Evolutionary conservation across 306 rosid species (phyloP).

Genomic region (Lathyrus oleraceus): DNA sequence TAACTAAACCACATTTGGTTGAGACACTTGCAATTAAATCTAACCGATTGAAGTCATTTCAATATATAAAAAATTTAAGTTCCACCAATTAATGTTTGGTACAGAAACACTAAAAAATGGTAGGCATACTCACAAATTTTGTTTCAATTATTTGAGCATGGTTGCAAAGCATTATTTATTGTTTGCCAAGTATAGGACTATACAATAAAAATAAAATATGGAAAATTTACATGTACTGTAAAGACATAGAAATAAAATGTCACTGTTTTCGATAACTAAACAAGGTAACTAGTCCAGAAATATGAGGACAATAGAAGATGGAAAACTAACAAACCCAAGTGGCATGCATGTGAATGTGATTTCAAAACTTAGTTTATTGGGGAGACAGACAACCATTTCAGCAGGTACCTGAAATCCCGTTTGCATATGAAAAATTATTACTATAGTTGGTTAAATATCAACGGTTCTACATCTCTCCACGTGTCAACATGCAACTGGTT

Average conservation of each 20-base stretch:
- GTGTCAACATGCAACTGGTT: constrained; percentile 33
- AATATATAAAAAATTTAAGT: not conserved
- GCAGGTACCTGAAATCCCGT: constrained; percentile 45
- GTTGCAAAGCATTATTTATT: constrained; percentile 28
- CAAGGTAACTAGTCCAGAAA: constrained; percentile 30
- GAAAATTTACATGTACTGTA: constrained; percentile 9
- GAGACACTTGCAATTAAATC: not conserved
- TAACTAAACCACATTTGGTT: too few relatives aligned
- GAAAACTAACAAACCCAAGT: constrained; percentile 40
- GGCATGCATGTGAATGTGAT: constrained; percentile 55
- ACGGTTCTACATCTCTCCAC: constrained; percentile 41
- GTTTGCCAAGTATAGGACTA: constrained; percentile 13
- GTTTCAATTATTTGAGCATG: constrained; percentile 37
- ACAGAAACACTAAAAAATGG: not conserved
- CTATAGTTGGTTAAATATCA: constrained; percentile 36
- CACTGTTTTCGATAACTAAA: constrained; percentile 38
- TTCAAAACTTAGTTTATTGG: constrained; percentile 19
- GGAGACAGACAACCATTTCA: constrained; percentile 45
- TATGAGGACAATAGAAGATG: constrained; percentile 44
- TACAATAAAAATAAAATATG: not conserved
- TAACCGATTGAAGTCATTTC: not conserved
- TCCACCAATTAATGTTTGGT: not conserved
- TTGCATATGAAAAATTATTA: constrained; percentile 33
- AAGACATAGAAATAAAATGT: constrained; percentile 24
- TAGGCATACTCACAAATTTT: not conserved